These are phyloP conservation scores for Emericellopsis terricola DNA, from an alignment of 495 filamentous ascomycete genomes.

Conservation along the genomic window DNA sequence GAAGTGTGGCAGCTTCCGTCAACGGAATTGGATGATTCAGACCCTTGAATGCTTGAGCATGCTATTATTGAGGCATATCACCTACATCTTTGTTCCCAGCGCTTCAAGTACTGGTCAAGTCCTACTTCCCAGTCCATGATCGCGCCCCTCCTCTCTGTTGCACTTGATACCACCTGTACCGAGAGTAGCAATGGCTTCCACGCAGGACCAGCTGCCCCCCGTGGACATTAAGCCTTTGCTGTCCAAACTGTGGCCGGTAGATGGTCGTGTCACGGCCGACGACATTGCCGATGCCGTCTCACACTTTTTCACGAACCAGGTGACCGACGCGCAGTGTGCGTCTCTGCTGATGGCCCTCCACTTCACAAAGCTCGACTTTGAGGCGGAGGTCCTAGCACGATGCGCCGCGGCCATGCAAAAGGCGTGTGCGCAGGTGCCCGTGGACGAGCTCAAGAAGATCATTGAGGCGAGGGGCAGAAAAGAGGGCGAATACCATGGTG, in stretches of 20 bases:
- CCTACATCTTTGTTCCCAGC: too few relatives aligned
- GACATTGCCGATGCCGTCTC: slow-evolving; percentile 80
- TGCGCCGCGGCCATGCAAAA: slow-evolving; percentile 50
- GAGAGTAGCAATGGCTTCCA: too few relatives aligned
- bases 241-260: slow-evolving; percentile 50
- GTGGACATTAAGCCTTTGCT: slow-evolving; percentile 70
- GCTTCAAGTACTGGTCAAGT: too few relatives aligned
- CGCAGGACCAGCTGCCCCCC: slow-evolving; percentile 8
- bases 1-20: too few relatives aligned
- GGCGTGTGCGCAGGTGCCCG: slow-evolving; percentile 32
- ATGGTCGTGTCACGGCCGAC: slow-evolving; percentile 41
- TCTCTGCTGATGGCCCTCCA: slow-evolving; percentile 76
- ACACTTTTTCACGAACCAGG: slow-evolving; percentile 68
- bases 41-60: too few relatives aligned
- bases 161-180: too few relatives aligned
- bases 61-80: too few relatives aligned
- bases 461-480: slow-evolving; percentile 35
- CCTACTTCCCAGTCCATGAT: too few relatives aligned
- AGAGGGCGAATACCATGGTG: slow-evolving; percentile 54
- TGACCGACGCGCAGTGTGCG: slow-evolving; percentile 68
- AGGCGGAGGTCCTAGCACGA: slow-evolving; percentile 63
- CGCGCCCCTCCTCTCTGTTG: too few relatives aligned
- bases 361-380: slow-evolving; percentile 63
- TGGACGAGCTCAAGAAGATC: slow-evolving; percentile 13
- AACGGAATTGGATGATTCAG: too few relatives aligned